Evolutionary conservation across 345 rosid species (phyloP), one percentile per base, ranked within the genome.

Genomic region (Camelina laxa): DNA sequence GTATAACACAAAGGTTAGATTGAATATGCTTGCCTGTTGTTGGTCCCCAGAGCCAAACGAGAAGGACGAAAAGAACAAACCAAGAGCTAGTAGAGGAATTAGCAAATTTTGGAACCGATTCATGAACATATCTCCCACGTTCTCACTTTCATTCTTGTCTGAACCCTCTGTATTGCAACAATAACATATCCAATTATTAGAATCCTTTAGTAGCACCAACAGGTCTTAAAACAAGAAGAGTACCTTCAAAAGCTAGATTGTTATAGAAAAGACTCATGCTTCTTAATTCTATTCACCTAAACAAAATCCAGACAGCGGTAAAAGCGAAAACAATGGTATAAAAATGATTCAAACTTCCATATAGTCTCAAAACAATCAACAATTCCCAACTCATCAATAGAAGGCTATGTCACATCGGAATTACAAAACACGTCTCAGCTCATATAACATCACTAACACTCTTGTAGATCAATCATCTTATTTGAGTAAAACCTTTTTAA

Each of bases 131-230:
- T 87, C 87, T 68, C 86, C 85, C 41, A 80, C 57, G 74, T 77
- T 85, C 69, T 82, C 81, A 0, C 78, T 80, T 36, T 85, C 95
- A 21, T 78, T 87, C 33, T 90, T 72, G 2, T 89, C 85, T 2
- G 96, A 86, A 17, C 91, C 86, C 63, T 90, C 98, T 90, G 89
- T 77, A 84, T 75, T 59, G 51, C 65, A 72, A 76, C 66, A 66
- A 56, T 27, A 60, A 60, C 68, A 16, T 61, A 55, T 8, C 58
- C 5, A 47, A 10, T 48, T 2, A 54, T 60, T 72, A 66, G 15
- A 75, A 64, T 35, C 42, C 49, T 39, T 36, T 1, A 41, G 53
- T 24, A 41, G 60, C 70, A 76, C 20, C 44, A 78, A 54, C 41
- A 51, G 3, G 6, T 61, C 42, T 16, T 9, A 16, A 36, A 48